Evolutionary conservation across 805 yeast genomes (phyloP).

Genomic region (Pachysolen tannophilus): DNA sequence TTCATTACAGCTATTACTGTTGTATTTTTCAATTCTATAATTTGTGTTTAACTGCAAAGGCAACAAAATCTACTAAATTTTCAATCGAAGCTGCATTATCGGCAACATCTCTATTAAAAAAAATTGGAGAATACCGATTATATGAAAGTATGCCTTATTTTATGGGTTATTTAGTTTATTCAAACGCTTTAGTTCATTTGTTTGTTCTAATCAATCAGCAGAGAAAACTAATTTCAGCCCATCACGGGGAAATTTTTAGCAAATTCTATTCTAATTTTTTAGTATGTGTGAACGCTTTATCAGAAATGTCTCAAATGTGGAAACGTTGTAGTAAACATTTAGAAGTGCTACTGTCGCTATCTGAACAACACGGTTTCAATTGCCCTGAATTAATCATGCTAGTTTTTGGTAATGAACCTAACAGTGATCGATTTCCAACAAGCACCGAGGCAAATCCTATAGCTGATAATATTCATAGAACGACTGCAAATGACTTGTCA

Average conservation of each 20-base stretch:
- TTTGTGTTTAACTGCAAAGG: conserved; percentile 1
- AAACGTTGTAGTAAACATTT: conserved; percentile 5
- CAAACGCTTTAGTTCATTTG: conserved; percentile 5
- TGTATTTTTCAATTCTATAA: conserved; percentile 5
- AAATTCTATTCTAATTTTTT: not conserved
- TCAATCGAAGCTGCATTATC: not conserved
- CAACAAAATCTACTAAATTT: not conserved
- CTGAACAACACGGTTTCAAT: not conserved
- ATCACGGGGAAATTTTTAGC: not conserved
- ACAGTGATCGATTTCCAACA: no score
- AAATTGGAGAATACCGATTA: not conserved
- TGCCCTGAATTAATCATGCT: not conserved
- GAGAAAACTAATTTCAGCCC: not conserved
- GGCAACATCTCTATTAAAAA: conserved; percentile 1
- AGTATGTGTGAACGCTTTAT: conserved; percentile 2
- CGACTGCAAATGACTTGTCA: no score
- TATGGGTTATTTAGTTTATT: conserved; percentile 3
- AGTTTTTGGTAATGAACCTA: no score
- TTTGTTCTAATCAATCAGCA: conserved; percentile 1
- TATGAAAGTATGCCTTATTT: conserved; percentile 3
- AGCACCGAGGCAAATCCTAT: no score
- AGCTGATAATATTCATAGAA: no score
- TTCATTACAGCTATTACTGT: conserved; percentile 17
- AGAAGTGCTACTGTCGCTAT: conserved; percentile 1
- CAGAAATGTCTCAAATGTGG: conserved; percentile 4